Evolutionary conservation across 1,284 basidiomycete species (phyloP), one percentile per base, ranked within the genome.

Genomic region (Cryptococcus jaspeensis): DNA sequence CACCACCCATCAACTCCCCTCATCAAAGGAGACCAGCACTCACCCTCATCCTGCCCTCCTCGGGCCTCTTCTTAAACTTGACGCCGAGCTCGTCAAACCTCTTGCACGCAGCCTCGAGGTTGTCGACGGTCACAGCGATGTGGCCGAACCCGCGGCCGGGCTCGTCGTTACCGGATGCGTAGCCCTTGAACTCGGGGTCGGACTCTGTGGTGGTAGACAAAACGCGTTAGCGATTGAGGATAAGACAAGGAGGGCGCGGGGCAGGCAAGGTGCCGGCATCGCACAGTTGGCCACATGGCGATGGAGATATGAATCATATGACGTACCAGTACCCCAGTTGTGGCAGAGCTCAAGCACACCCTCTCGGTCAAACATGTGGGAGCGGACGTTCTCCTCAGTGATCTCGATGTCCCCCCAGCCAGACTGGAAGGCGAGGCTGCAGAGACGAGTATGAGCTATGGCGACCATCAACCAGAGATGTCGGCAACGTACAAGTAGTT

Each of bases 21-120:
- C 20, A 38, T 25, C 28, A 28, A 40, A 16, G 36, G 37, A 13
- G 15, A 20, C n/a, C n/a, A n/a, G n/a, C n/a, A 61, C 92, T 89
- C 67, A 88, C 72, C 74, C 78, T 85, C 90, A 96, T 94, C 73
- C 83, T 87, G 6, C 92, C 92, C 55, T 95, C 92, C 5, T 83
- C 85, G 41, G 86, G 87, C 58, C 83, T 84, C 81, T 96, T 97
- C 83, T 94, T 89, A 81, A 95, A 97, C 52, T 81, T 79, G 41
- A 95, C 92, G 6, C 87, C 87, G 18, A 92, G 82, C 59, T 83
- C 79, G 65, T 92, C 90, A 61, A 99, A 91, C 40, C 91, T 84
- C 47, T 82, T 86, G 65, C 92, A 95, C 2, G 93, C 89, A 60
- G 82, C 84, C 60, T 93, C 82, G 64, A 98, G 82, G 72, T 97